phyloP scores from a whole-genome alignment of 1,284 basidiomycete genomes.

The Trametes polyzona region DNA sequence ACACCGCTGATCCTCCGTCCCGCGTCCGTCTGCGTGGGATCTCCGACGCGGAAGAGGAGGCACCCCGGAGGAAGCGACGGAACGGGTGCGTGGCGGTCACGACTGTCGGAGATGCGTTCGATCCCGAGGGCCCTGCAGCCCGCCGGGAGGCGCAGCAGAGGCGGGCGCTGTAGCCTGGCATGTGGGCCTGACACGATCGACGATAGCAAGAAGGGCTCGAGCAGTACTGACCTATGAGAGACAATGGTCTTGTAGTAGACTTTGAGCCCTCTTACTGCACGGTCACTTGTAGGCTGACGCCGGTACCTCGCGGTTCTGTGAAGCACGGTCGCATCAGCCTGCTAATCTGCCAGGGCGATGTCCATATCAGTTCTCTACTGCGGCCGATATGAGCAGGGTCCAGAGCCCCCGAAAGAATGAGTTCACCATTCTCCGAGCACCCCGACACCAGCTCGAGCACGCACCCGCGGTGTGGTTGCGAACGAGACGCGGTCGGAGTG shows the following conservation, averaged over 20 bases:
- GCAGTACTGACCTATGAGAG: no score
- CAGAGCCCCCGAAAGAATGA: not conserved
- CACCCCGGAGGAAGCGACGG: conserved; percentile 41
- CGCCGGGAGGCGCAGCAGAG: not conserved
- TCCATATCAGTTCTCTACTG: not conserved
- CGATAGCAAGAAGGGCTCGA: no score
- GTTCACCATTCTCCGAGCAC: no score
- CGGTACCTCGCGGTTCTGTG: no score
- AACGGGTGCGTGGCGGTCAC: conserved; percentile 37
- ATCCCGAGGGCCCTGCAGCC: conserved; percentile 17
- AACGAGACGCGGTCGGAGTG: not conserved
- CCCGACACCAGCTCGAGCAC: not conserved
- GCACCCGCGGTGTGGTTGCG: no score
- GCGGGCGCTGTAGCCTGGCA: not conserved
- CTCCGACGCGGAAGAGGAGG: not conserved
- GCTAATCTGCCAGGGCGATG: not conserved
- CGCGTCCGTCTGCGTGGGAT: not conserved
- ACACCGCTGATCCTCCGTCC: not conserved
- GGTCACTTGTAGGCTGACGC: no score
- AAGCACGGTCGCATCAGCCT: not conserved
- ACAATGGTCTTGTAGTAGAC: no score
- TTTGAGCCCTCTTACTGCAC: no score
- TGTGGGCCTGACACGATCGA: not conserved
- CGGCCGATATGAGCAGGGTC: not conserved
- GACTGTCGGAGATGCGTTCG: conserved; percentile 46